phyloP scores from a whole-genome alignment of 2,329 filamentous ascomycete species.

The Arthrobotrys sinensis region DNA sequence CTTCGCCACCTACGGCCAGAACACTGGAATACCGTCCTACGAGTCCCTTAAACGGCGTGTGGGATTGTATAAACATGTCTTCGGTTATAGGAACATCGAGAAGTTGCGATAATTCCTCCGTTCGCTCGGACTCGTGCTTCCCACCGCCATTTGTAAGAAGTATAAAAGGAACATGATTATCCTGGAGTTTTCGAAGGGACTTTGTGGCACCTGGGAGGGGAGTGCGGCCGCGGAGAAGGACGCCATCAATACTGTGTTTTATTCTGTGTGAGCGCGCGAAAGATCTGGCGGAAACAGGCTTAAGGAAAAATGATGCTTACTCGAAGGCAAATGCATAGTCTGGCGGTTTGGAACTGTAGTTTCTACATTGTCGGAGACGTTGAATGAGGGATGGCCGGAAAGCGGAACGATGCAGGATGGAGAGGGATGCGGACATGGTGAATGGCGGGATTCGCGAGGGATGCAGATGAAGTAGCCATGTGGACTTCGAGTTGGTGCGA shows the following conservation, averaged over 20 bases:
- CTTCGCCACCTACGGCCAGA: slow-evolving; percentile 80
- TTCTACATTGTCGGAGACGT: slow-evolving; percentile 10
- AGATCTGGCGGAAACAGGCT: not conserved
- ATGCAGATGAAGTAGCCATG: slow-evolving; percentile 18
- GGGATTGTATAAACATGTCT: slow-evolving; percentile 86
- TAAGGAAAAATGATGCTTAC: slow-evolving; percentile 66
- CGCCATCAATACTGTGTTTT: slow-evolving; percentile 83
- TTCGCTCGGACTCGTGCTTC: slow-evolving; percentile 81
- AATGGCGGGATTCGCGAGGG: slow-evolving; percentile 33
- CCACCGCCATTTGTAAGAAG: slow-evolving; percentile 96
- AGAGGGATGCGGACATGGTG: slow-evolving; percentile 35
- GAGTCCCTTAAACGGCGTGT: slow-evolving; percentile 87
- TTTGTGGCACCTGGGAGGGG: slow-evolving; percentile 84
- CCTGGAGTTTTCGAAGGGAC: slow-evolving; percentile 80
- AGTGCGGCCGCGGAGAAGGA: slow-evolving; percentile 86
- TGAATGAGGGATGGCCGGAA: slow-evolving; percentile 15
- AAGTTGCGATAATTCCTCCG: slow-evolving; percentile 77
- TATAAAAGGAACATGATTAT: slow-evolving; percentile 87
- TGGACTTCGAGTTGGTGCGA: slow-evolving; percentile 38
- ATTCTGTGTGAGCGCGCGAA: slow-evolving; percentile 65
- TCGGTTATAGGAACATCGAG: slow-evolving; percentile 77
- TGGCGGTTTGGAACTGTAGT: slow-evolving; percentile 63
- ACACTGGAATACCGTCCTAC: slow-evolving; percentile 75
- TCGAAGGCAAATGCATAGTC: slow-evolving; percentile 74
- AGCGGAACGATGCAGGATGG: slow-evolving; percentile 34